Conservation (phyloP, 345 rosid genomes). For the Lumnitzera littorea region DNA sequence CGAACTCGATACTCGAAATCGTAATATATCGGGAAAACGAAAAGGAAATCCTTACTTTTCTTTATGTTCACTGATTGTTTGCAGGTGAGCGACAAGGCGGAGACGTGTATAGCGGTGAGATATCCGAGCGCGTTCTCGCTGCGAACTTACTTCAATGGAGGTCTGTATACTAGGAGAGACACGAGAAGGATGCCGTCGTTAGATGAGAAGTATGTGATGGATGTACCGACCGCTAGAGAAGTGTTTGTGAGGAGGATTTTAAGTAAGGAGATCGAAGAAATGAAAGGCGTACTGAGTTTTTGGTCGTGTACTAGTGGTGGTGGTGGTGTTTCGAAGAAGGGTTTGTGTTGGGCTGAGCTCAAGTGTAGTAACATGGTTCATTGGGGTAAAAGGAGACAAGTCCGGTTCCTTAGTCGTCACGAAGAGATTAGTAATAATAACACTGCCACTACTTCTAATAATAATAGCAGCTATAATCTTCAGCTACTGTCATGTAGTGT, state of each 20-base stretch:
- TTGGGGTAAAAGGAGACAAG: constrained; percentile 76
- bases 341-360: constrained; percentile 43
- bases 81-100: constrained; percentile 71
- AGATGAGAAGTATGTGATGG: constrained; percentile 57
- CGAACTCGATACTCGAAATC: too few species aligned
- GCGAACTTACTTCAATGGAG: constrained; percentile 33
- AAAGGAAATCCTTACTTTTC: neutral
- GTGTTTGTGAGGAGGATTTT: constrained; percentile 55
- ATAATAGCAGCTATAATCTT: neutral
- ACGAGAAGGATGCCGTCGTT: constrained; percentile 47
- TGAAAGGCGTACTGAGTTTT: constrained; percentile 40
- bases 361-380: constrained; percentile 36
- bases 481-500: neutral
- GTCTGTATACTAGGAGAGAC: constrained; percentile 18
- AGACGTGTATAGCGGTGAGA: constrained; percentile 47
- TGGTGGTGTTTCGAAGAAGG: constrained; percentile 22
- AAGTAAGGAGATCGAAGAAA: constrained; percentile 41
- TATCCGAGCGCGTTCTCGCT: constrained; percentile 62
- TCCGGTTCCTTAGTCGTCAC: constrained; percentile 32
- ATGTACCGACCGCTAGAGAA: constrained; percentile 46
- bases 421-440: constrained; percentile 2
- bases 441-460: too few species aligned
- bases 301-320: constrained; percentile 32
- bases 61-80: neutral
- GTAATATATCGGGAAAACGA: neutral